Conservation (phyloP, 257 asterid species). For the Lantana camara region DNA sequence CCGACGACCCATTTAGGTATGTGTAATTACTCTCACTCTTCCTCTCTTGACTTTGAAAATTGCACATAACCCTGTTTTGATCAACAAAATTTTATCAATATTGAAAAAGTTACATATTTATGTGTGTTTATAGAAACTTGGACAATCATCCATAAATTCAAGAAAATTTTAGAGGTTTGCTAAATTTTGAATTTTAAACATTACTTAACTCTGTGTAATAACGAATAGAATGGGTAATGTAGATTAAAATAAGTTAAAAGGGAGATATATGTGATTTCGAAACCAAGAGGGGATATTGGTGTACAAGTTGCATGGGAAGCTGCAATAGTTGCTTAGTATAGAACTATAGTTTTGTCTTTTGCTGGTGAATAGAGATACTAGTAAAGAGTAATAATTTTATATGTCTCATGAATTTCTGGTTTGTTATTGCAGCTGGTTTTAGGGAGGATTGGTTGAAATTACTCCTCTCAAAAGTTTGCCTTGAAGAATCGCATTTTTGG, state of each 20-base stretch:
- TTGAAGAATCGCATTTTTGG: constrained; percentile 45
- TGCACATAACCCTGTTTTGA: neutral
- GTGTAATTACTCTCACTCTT: neutral
- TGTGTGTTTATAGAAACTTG: too few species aligned
- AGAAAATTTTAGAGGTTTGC: too few species aligned
- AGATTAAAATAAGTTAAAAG: neutral
- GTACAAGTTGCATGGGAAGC: neutral
- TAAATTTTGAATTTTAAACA: too few species aligned
- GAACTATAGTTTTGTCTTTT: neutral
- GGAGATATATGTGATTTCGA: neutral
- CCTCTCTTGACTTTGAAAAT: neutral
- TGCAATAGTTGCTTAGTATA: neutral
- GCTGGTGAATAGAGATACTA: neutral
- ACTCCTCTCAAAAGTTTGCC: constrained; percentile 62
- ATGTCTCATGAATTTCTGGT: constrained; percentile 7
- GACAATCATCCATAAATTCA: too few species aligned
- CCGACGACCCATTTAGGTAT: neutral
- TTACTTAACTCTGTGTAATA: too few species aligned
- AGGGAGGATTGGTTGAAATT: constrained; percentile 63
- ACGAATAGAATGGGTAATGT: too few species aligned
- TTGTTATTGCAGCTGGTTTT: constrained; percentile 64
- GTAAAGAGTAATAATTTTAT: neutral
- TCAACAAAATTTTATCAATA: too few species aligned
- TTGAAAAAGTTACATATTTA: too few species aligned
- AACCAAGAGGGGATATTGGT: neutral